Conservation (phyloP, 108 stramenopile species). For the Skeletonema marinoi region DNA sequence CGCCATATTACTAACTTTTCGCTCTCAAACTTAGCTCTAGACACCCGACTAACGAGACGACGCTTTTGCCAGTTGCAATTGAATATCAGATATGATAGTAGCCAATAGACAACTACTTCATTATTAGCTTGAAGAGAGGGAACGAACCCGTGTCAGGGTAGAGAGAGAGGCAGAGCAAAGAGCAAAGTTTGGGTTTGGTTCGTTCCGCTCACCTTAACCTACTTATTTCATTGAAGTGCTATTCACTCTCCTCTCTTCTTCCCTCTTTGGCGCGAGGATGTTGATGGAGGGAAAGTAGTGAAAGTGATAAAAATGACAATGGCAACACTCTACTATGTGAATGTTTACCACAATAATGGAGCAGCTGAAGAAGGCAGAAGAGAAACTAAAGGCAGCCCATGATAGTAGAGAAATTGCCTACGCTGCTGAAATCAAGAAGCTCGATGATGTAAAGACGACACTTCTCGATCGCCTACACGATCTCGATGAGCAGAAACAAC, state of each 20-base stretch:
- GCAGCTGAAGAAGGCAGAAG: not conserved
- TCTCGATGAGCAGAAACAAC: not conserved
- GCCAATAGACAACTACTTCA: no score
- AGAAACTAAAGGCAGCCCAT: conserved; percentile 1
- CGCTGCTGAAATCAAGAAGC: not conserved
- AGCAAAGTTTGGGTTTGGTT: no score
- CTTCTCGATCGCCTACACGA: not conserved
- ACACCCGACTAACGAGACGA: not conserved
- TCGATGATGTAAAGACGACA: not conserved
- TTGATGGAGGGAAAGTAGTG: no score
- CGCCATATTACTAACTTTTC: not conserved
- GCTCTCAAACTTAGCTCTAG: not conserved
- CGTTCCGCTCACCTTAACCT: no score
- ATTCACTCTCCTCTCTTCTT: no score
- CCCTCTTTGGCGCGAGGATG: no score
- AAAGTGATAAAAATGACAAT: no score
- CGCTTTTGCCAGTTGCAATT: not conserved
- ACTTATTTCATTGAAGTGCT: no score
- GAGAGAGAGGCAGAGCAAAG: no score
- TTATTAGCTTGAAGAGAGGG: no score
- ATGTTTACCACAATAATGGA: not conserved
- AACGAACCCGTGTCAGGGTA: no score
- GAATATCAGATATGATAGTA: not conserved
- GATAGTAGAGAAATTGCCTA: not conserved
- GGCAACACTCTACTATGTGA: no score